Conservation (phyloP, 805 yeast genomes). For the Wickerhamiella occidentalis region DNA sequence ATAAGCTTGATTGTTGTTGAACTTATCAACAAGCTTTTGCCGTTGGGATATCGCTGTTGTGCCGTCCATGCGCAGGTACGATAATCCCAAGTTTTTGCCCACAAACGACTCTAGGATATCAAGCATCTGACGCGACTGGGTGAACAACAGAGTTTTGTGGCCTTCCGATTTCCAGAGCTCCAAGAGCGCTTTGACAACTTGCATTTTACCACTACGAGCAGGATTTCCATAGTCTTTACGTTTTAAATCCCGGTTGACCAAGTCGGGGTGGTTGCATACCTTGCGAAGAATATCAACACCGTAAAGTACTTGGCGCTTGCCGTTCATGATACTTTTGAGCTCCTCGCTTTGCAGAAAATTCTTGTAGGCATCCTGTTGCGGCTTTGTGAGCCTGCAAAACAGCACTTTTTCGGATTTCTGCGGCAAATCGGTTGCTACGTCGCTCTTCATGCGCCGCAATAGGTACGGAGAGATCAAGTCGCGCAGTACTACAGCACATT, state of each 20-base stretch:
- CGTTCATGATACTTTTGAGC: slow-evolving; percentile 53
- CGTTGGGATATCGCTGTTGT: slow-evolving; percentile 67
- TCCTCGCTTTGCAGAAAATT: slow-evolving; percentile 69
- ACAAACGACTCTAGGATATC: slow-evolving; percentile 69
- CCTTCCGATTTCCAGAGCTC: slow-evolving; percentile 65
- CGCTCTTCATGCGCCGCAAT: slow-evolving; percentile 74
- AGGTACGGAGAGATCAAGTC: slow-evolving; percentile 85
- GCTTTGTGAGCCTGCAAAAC: slow-evolving; percentile 72
- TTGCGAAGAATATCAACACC: slow-evolving; percentile 87
- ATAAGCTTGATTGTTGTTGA: slow-evolving; percentile 49
- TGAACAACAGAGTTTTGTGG: slow-evolving; percentile 71
- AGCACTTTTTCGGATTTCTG: slow-evolving; percentile 87
- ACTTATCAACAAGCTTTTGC: slow-evolving; percentile 68
- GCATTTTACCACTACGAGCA: slow-evolving; percentile 71
- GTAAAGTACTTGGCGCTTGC: slow-evolving; percentile 67
- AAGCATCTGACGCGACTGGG: slow-evolving; percentile 91
- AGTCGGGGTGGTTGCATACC: slow-evolving; percentile 93
- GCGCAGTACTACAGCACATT: slow-evolving; percentile 83
- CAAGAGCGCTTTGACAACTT: slow-evolving; percentile 65
- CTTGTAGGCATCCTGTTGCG: slow-evolving; percentile 62
- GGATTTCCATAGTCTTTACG: slow-evolving; percentile 33
- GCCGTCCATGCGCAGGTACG: slow-evolving; percentile 86
- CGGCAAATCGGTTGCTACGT: slow-evolving; percentile 91
- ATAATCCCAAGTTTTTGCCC: slow-evolving; percentile 31
- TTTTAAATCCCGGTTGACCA: slow-evolving; percentile 40